A percentile compares a stretch with the other conserved stretches of the same genome.
phyloP scores from a whole-genome alignment of 2,329 filamentous ascomycete genomes.

The Atkinsonella texensis region DNA sequence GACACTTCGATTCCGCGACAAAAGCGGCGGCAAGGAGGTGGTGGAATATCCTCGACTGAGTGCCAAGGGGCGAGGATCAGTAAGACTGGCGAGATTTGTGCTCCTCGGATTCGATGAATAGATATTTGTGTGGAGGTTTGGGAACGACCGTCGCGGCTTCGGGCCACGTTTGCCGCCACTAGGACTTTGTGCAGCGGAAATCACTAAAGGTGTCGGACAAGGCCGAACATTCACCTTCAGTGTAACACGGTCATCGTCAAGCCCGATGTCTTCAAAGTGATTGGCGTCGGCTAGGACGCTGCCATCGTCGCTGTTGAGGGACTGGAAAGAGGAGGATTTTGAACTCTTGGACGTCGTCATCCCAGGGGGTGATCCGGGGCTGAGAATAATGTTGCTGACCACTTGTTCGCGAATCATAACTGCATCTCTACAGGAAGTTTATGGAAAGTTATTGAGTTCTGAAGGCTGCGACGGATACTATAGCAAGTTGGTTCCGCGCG shows the following conservation, averaged over 20 bases:
- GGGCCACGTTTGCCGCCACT: slow-evolving; percentile 19
- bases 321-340: slow-evolving; percentile 80
- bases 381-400: slow-evolving; percentile 15
- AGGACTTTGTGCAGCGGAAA: slow-evolving; percentile 16
- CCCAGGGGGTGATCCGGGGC: slow-evolving; percentile 35
- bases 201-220: slow-evolving; percentile 13
- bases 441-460: background rate
- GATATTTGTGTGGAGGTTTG: slow-evolving; percentile 33
- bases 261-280: slow-evolving; percentile 87
- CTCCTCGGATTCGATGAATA: slow-evolving; percentile 38
- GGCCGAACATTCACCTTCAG: slow-evolving; percentile 34
- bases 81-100: slow-evolving; percentile 30
- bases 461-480: background rate
- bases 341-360: slow-evolving; percentile 78
- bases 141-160: slow-evolving; percentile 27
- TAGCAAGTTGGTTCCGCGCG: background rate
- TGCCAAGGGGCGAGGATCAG: slow-evolving; percentile 22
- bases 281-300: slow-evolving; percentile 58
- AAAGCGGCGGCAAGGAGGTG: slow-evolving; percentile 25
- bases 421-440: slow-evolving; percentile 14
- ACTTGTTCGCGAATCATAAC: slow-evolving; percentile 24
- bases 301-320: slow-evolving; percentile 63
- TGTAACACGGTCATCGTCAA: slow-evolving; percentile 50
- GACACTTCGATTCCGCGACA: slow-evolving; percentile 35
- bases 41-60: slow-evolving; percentile 18